A percentile compares a stretch with the other conserved stretches of the same genome.
Conservation (phyloP, 164 flowering plant genomes). For the Warburgia ugandensis region DNA sequence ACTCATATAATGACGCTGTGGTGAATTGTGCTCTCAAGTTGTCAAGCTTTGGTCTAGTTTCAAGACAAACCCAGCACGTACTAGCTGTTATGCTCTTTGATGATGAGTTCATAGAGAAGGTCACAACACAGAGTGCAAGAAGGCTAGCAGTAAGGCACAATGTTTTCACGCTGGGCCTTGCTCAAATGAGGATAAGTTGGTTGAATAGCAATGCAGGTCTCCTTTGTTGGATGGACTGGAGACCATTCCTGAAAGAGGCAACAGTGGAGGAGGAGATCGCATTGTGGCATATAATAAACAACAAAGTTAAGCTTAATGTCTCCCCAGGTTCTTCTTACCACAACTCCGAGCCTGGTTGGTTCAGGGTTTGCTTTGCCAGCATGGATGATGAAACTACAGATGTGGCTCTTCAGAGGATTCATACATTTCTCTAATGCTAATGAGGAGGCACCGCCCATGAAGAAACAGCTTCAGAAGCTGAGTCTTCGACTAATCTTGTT, state of each 20-base stretch:
- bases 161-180: constrained; percentile 4
- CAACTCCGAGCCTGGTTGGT: constrained; percentile 89
- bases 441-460: constrained; percentile 28
- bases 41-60: constrained; percentile 57
- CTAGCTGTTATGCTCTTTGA: constrained; percentile 57
- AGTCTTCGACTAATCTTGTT: constrained; percentile 43
- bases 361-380: constrained; percentile 24
- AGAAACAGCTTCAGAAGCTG: constrained; percentile 23
- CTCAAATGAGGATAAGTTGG: constrained; percentile 34
- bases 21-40: constrained; percentile 49
- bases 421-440: not conserved
- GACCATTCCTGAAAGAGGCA: constrained; percentile 40
- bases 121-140: constrained; percentile 25
- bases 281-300: constrained; percentile 56
- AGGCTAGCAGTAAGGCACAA: constrained; percentile 29
- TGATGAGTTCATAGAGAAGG: constrained; percentile 34
- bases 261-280: constrained; percentile 58
- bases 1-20: constrained; percentile 50
- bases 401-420: constrained; percentile 10
- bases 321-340: constrained; percentile 89
- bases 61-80: constrained; percentile 58
- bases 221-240: constrained; percentile 78
- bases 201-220: constrained; percentile 72
- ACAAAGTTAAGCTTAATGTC: constrained; percentile 79
- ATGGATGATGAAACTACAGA: constrained; percentile 14